Evolutionary conservation across 2,329 filamentous ascomycete genomes (phyloP).

Genomic region (Pseudofabraea citricarpa): DNA sequence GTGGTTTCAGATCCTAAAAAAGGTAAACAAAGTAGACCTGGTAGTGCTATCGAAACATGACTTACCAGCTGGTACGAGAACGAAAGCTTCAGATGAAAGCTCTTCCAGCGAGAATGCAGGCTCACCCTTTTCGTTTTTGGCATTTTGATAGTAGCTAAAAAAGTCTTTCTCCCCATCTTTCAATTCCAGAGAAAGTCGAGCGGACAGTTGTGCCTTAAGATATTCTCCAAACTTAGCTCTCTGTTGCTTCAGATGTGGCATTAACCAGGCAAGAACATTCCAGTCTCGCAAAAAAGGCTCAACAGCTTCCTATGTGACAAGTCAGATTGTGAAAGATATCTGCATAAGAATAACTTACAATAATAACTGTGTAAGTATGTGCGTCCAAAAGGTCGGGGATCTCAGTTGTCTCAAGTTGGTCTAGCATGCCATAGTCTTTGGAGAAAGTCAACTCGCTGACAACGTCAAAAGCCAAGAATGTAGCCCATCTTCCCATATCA

Average conservation of each 20-base stretch:
- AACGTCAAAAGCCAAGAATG: slow-evolving; percentile 37
- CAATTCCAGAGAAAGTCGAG: slow-evolving; percentile 59
- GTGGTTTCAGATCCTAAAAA: slow-evolving; percentile 33
- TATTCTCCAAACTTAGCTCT: background rate
- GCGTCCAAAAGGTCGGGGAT: background rate
- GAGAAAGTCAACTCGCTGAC: slow-evolving; percentile 42
- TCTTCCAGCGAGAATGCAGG: slow-evolving; percentile 28
- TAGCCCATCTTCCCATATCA: slow-evolving; percentile 46
- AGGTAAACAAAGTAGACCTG: background rate
- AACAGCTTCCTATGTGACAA: no score
- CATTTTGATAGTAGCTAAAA: slow-evolving; percentile 68
- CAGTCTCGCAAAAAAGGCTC: no score
- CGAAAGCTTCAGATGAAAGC: slow-evolving; percentile 11
- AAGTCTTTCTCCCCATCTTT: slow-evolving; percentile 60
- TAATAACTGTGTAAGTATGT: background rate
- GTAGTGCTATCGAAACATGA: background rate
- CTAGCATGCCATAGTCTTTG: slow-evolving; percentile 39
- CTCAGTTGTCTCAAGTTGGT: slow-evolving; percentile 7
- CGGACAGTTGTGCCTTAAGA: slow-evolving; percentile 15
- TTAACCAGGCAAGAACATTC: no score
- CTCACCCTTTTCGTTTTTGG: slow-evolving; percentile 65
- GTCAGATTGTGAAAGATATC: no score
- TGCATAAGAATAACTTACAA: slow-evolving; percentile 3
- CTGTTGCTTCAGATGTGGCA: no score
- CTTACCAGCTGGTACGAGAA: slow-evolving; percentile 14